A percentile compares a stretch with the other conserved stretches of the same genome.
Evolutionary conservation across 192 early-diverging fungal species (phyloP).

Genomic region (Backusella westeae): DNA sequence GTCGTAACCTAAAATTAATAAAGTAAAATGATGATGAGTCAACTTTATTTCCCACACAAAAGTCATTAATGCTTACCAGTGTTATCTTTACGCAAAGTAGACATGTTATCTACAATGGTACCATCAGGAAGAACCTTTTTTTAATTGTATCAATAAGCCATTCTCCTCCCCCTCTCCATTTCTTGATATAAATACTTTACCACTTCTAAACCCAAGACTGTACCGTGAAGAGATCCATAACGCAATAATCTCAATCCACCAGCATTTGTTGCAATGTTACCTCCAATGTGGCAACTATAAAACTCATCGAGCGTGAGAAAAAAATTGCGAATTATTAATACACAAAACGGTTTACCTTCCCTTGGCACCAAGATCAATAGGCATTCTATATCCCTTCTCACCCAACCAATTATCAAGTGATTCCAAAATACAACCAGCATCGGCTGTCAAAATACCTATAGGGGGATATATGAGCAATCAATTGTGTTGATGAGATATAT

Average conservation of each 20-base stretch:
- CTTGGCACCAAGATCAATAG: conserved; percentile 88
- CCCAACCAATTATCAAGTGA: conserved; percentile 82
- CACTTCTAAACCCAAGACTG: conserved; percentile 91
- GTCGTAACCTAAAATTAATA: conserved; percentile 65
- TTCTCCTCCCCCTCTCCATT: background rate
- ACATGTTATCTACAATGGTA: conserved; percentile 80
- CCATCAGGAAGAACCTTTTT: conserved; percentile 83
- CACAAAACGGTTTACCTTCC: conserved; percentile 41
- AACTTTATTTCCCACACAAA: conserved; percentile 5
- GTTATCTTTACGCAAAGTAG: conserved; percentile 93
- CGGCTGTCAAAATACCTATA: conserved; percentile 80
- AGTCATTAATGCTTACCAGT: conserved; percentile 53
- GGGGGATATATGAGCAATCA: background rate
- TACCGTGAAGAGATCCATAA: conserved; percentile 95
- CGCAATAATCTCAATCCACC: conserved; percentile 92
- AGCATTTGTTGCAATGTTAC: conserved; percentile 98
- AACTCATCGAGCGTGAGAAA: background rate
- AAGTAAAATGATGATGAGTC: background rate
- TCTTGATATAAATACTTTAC: conserved; percentile 35
- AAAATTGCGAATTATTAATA: background rate
- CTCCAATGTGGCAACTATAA: conserved; percentile 93
- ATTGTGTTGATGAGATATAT: too few relatives aligned
- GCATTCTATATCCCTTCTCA: conserved; percentile 88
- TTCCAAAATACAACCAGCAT: conserved; percentile 93
- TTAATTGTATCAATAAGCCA: background rate